Evolutionary conservation across 2,329 filamentous ascomycete species (phyloP).

Genomic region (Ascochyta fabae): DNA sequence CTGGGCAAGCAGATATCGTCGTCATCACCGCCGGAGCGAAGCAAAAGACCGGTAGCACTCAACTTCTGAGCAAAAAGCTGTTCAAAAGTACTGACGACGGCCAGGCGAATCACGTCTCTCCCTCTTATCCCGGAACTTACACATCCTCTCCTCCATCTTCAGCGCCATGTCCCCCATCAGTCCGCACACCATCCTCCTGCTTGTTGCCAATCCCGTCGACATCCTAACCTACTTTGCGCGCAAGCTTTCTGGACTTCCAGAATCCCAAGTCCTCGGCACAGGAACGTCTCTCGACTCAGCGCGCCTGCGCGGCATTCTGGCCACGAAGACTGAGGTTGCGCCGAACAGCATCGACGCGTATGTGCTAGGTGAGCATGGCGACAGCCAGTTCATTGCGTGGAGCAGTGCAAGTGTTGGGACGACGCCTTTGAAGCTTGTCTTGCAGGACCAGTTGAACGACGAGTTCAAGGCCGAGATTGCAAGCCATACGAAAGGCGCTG

Average conservation of each 20-base stretch:
- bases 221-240: constrained; percentile 60
- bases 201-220: constrained; percentile 64
- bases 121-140: constrained; percentile 57
- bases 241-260: constrained; percentile 56
- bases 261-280: constrained; percentile 59
- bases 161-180: constrained; percentile 58
- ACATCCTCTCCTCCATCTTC: constrained; percentile 57
- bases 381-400: constrained; percentile 58
- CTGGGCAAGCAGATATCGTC: constrained; percentile 61
- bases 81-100: constrained; percentile 8
- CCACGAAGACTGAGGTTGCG: constrained; percentile 47
- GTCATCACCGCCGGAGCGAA: constrained; percentile 63
- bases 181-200: constrained; percentile 56
- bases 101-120: constrained; percentile 55
- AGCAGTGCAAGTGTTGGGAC: constrained; percentile 54
- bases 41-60: constrained; percentile 49
- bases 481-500: constrained; percentile 55
- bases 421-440: constrained; percentile 47
- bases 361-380: constrained; percentile 59
- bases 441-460: constrained; percentile 31
- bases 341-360: constrained; percentile 52
- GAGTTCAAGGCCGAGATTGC: constrained; percentile 49
- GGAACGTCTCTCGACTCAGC: constrained; percentile 62
- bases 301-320: constrained; percentile 55
- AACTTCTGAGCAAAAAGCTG: neutral